Evolutionary conservation across 805 yeast species (phyloP).

Genomic region (Wickerhamomyces canadensis): DNA sequence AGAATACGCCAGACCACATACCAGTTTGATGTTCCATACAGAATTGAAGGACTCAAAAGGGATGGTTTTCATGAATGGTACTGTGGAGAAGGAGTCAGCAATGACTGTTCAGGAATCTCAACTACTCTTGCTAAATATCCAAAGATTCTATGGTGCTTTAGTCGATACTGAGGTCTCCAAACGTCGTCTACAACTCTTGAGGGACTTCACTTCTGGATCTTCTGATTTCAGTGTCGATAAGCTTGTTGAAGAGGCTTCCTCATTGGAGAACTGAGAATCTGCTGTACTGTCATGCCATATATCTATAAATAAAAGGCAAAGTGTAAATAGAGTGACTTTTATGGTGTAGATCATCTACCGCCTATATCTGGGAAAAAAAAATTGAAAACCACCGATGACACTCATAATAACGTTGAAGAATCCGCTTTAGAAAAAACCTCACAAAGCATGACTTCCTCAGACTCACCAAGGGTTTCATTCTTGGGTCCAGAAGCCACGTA

Average conservation of each 20-base stretch:
- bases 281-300: too few species aligned
- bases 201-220: conserved; percentile 67
- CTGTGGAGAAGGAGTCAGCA: conserved; percentile 64
- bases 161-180: conserved; percentile 35
- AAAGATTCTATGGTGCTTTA: conserved; percentile 76
- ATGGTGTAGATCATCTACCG: too few species aligned
- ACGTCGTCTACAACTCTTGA: conserved; percentile 52
- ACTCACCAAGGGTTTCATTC: conserved; percentile 48
- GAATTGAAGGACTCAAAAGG: conserved; percentile 59
- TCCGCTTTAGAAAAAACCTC: background rate
- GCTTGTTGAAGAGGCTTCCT: conserved; percentile 68
- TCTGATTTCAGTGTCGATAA: conserved; percentile 58
- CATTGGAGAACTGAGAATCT: conserved; percentile 41
- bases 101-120: conserved; percentile 74
- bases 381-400: too few species aligned
- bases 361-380: too few species aligned
- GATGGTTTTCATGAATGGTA: conserved; percentile 80
- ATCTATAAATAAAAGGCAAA: too few species aligned
- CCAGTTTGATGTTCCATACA: conserved; percentile 81
- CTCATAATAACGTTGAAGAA: too few species aligned
- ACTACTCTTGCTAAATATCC: conserved; percentile 65
- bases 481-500: conserved; percentile 92
- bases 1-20: conserved; percentile 93
- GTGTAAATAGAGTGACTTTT: background rate
- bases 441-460: background rate